Conservation (phyloP, 2,329 filamentous ascomycete genomes). For the Colletotrichum coccodes region DNA sequence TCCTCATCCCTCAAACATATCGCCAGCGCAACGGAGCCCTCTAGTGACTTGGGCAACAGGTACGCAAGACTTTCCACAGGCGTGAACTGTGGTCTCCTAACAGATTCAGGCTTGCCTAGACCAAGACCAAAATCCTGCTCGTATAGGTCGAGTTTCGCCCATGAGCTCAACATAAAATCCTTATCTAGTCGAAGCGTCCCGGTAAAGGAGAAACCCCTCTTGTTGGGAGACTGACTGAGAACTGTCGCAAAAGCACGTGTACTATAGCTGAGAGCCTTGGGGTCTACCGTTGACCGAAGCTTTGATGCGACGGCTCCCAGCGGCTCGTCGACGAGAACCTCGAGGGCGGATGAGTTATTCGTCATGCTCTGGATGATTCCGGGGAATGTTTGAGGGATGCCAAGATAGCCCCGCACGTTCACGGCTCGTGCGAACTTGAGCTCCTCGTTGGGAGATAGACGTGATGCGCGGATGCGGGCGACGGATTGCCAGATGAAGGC, state of each 20-base stretch:
- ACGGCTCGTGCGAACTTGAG: constrained; percentile 56
- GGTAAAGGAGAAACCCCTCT: constrained; percentile 44
- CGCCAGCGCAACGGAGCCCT: constrained; percentile 55
- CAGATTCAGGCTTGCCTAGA: constrained; percentile 56
- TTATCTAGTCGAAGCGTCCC: constrained; percentile 46
- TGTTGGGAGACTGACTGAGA: constrained; percentile 46
- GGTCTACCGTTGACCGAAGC: constrained; percentile 51
- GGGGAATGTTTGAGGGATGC: constrained; percentile 54
- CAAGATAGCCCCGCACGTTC: constrained; percentile 55
- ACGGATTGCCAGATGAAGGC: constrained; percentile 62
- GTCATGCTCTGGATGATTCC: constrained; percentile 60
- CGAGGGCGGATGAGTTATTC: constrained; percentile 45
- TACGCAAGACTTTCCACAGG: constrained; percentile 60
- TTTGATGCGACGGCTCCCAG: constrained; percentile 33
- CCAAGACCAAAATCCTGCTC: constrained; percentile 57
- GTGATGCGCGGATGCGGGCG: constrained; percentile 49
- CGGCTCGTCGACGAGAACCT: constrained; percentile 39
- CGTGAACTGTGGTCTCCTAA: constrained; percentile 57
- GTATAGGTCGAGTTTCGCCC: constrained; percentile 58
- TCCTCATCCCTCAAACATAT: constrained; percentile 60
- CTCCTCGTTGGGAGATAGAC: constrained; percentile 38
- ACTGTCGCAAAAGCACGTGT: constrained; percentile 54
- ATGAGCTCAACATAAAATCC: constrained; percentile 65
- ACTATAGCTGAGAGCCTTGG: constrained; percentile 44
- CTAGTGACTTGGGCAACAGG: constrained; percentile 54